Percentiles rank a stretch among this genome's conserved stretches.
Conservation (phyloP, 306 rosid genomes). For the Vigna nakashimae region DNA sequence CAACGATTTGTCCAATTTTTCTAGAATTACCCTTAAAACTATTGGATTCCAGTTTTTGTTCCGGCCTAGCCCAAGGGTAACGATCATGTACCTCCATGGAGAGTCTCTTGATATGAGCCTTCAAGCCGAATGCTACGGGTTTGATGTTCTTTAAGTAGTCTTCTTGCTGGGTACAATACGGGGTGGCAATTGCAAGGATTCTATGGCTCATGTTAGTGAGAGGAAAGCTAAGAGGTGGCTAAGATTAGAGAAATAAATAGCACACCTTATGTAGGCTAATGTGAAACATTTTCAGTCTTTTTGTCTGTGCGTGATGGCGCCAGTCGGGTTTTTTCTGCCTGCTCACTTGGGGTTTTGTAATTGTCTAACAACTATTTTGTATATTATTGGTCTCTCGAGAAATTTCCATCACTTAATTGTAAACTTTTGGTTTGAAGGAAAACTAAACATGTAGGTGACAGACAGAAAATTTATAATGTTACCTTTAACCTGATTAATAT, state of each 20-base stretch:
- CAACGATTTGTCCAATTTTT: not conserved
- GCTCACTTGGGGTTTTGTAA: not conserved
- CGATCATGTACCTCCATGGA: not conserved
- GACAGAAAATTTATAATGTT: not conserved
- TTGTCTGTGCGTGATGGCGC: slow-evolving; percentile 5
- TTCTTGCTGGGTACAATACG: too few species aligned
- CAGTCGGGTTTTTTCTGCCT: not conserved
- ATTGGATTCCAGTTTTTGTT: not conserved
- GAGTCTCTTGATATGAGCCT: not conserved
- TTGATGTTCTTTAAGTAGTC: too few species aligned
- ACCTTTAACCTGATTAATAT: not conserved
- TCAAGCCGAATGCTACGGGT: not conserved
- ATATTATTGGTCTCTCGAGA: not conserved
- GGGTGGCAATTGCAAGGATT: not conserved
- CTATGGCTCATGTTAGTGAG: not conserved
- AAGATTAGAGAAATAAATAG: not conserved
- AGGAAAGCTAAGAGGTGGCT: not conserved
- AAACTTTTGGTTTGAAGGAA: slow-evolving; percentile 3
- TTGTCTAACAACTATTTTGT: not conserved
- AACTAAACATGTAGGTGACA: not conserved
- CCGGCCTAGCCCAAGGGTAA: not conserved
- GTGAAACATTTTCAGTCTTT: not conserved
- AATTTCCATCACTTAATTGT: not conserved
- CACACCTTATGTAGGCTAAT: not conserved
- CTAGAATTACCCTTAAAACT: too few species aligned